These are phyloP conservation scores for Stagonosporopsis vannaccii DNA, from an alignment of 2,329 filamentous ascomycete genomes.

Conservation along the genomic window DNA sequence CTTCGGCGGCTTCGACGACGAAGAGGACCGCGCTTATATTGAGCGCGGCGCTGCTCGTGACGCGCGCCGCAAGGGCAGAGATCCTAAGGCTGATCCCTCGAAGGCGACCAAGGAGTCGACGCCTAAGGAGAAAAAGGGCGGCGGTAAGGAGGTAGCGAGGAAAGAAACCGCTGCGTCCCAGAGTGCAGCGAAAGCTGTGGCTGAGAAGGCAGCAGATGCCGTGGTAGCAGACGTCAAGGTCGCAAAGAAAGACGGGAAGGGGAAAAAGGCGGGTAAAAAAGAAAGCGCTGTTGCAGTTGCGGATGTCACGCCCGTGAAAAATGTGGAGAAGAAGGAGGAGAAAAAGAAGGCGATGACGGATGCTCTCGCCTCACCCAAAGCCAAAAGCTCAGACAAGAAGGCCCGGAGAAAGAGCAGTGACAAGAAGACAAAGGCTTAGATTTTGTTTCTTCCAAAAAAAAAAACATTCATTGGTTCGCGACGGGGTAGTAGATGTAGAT, in stretches of 20 bases:
- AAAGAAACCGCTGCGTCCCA: constrained; percentile 20
- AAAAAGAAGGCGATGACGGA: constrained; percentile 20
- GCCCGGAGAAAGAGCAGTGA: constrained; percentile 32
- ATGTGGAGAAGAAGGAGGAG: constrained; percentile 7
- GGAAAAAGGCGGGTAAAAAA: constrained; percentile 23
- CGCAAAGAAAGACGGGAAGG: constrained; percentile 18
- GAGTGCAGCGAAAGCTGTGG: constrained; percentile 6
- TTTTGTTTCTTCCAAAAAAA: not conserved
- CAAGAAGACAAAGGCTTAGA: constrained; percentile 30
- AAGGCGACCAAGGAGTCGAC: constrained; percentile 29
- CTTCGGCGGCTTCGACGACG: constrained; percentile 60
- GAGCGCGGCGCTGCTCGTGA: constrained; percentile 53
- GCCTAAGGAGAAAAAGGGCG: constrained; percentile 34
- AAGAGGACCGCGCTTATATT: constrained; percentile 59
- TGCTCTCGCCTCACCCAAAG: constrained; percentile 2
- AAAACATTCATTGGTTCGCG: not conserved
- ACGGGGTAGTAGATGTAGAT: not conserved
- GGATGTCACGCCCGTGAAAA: constrained; percentile 17
- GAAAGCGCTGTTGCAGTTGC: constrained; percentile 11
- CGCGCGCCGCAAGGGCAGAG: constrained; percentile 56
- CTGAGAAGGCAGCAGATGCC: not conserved
- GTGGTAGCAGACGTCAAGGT: constrained; percentile 15
- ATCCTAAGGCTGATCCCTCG: constrained; percentile 51
- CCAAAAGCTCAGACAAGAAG: constrained; percentile 15
- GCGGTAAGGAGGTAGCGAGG: constrained; percentile 11